Evolutionary conservation across 371 early-diverging fungal genomes (phyloP).

Genomic region (Mucor mucedo): DNA sequence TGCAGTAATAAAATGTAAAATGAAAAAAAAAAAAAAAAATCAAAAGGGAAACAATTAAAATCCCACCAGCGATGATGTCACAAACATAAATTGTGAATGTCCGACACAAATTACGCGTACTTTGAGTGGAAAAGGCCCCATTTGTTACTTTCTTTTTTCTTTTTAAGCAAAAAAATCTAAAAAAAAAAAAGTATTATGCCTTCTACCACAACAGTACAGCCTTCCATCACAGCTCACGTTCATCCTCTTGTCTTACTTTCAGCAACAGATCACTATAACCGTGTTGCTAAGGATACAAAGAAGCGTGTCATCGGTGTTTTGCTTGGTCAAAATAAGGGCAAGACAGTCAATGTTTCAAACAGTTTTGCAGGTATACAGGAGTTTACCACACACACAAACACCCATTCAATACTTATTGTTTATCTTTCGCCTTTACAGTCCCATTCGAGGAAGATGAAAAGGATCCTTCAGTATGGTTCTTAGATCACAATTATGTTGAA

Average conservation of each 20-base stretch:
- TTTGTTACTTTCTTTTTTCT: slow-evolving; percentile 3
- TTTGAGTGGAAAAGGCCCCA: not conserved
- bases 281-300: slow-evolving; percentile 93
- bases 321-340: slow-evolving; percentile 93
- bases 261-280: slow-evolving; percentile 99
- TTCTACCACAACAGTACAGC: slow-evolving; percentile 49
- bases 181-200: slow-evolving; percentile 25
- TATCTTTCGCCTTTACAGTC: slow-evolving; percentile 56
- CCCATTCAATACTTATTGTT: not conserved
- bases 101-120: slow-evolving; percentile 7
- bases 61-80: slow-evolving; percentile 8
- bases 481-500: slow-evolving; percentile 99
- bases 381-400: too few relatives aligned
- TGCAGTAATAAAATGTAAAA: slow-evolving; percentile 16
- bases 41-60: not conserved
- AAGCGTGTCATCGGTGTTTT: slow-evolving; percentile 99
- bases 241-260: slow-evolving; percentile 99
- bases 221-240: slow-evolving; percentile 77
- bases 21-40: slow-evolving; percentile 10
- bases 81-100: not conserved
- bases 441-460: slow-evolving; percentile 99
- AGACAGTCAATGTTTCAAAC: slow-evolving; percentile 96
- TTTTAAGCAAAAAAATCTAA: not conserved
- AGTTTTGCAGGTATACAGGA: slow-evolving; percentile 90
- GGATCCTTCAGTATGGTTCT: slow-evolving; percentile 97